Conservation (phyloP, 257 asterid genomes). For the Thymus mandschuricus region DNA sequence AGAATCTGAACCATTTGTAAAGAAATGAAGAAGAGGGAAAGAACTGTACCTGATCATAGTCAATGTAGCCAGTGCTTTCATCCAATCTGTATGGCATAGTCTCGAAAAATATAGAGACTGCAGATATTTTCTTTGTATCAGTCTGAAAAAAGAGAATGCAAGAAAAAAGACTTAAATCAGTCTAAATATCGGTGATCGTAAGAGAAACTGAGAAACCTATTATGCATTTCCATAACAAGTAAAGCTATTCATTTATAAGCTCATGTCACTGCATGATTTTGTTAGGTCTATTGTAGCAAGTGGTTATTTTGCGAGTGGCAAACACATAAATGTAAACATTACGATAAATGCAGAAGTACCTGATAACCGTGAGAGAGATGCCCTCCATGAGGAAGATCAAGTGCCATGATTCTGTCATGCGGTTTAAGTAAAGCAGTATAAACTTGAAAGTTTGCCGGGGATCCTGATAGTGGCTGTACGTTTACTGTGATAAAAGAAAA, state of each 20-base stretch:
- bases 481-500: conserved; percentile 56
- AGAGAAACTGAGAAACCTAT: background rate
- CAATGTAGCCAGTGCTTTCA: conserved; percentile 91
- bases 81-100: conserved; percentile 97
- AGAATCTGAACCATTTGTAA: background rate
- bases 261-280: background rate
- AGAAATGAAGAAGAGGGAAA: background rate
- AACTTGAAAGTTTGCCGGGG: conserved; percentile 85
- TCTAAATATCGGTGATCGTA: conserved; percentile 5
- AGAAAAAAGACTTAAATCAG: background rate
- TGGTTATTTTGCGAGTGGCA: background rate
- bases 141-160: conserved; percentile 53
- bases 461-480: conserved; percentile 89
- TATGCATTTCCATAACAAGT: background rate
- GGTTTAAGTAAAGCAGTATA: conserved; percentile 90
- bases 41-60: conserved; percentile 78
- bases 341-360: conserved; percentile 42
- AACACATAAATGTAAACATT: background rate
- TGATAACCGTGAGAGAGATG: conserved; percentile 96
- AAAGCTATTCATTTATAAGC: background rate
- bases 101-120: conserved; percentile 97
- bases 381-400: conserved; percentile 96
- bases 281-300: background rate
- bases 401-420: conserved; percentile 92
- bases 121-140: conserved; percentile 97